Percentiles rank a stretch among this genome's conserved stretches.
Conservation (phyloP, 2,329 filamentous ascomycete genomes). For the Aspergillus udagawae region DNA sequence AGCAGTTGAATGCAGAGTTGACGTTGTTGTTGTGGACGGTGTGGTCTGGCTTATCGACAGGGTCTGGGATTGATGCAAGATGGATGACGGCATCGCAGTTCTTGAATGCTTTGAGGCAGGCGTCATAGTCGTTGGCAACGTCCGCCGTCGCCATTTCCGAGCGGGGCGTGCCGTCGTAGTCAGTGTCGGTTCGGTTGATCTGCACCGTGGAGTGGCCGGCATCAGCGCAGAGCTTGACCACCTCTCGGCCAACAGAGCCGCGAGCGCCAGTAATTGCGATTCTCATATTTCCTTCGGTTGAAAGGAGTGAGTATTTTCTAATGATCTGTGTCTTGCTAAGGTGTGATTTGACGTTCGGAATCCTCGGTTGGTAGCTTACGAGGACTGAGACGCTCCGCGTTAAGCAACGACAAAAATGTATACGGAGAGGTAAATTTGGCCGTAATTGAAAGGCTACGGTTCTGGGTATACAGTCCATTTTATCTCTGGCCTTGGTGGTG, state of each 20-base stretch:
- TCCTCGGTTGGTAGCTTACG: too few species aligned
- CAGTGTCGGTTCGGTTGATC: slow-evolving; percentile 28
- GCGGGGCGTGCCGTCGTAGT: slow-evolving; percentile 28
- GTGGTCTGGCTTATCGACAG: slow-evolving; percentile 28
- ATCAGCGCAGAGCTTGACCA: slow-evolving; percentile 29
- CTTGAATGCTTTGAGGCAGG: slow-evolving; percentile 27
- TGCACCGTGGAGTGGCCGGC: slow-evolving; percentile 32
- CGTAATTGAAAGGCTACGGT: too few species aligned
- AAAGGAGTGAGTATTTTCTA: not conserved
- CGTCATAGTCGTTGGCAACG: slow-evolving; percentile 30
- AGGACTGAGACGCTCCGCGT: too few species aligned
- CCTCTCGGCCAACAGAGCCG: slow-evolving; percentile 28
- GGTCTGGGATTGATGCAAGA: slow-evolving; percentile 36
- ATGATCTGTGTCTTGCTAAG: not conserved
- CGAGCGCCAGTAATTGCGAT: slow-evolving; percentile 40
- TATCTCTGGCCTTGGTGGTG: not conserved
- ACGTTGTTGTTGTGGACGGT: slow-evolving; percentile 38
- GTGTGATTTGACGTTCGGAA: too few species aligned
- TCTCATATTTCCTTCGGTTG: slow-evolving; percentile 24
- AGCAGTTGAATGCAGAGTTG: slow-evolving; percentile 36
- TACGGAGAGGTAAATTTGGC: too few species aligned
- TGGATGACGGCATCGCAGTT: slow-evolving; percentile 38
- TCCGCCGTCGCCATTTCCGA: slow-evolving; percentile 33
- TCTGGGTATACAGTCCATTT: too few species aligned
- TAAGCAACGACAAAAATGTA: too few species aligned